phyloP scores from a whole-genome alignment of 1,139 yeast species.

The Yamadazyma mexicana region DNA sequence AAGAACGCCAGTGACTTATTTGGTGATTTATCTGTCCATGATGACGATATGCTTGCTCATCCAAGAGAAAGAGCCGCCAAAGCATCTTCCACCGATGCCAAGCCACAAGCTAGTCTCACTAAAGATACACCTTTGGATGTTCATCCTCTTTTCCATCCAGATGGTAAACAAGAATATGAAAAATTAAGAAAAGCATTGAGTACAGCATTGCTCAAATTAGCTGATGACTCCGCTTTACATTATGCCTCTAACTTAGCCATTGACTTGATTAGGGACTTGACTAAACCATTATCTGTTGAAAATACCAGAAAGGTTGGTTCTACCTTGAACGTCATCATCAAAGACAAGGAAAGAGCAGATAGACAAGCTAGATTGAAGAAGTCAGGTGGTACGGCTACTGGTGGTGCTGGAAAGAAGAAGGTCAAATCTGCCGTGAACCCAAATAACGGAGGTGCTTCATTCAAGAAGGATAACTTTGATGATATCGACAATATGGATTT shows the following conservation, averaged over 20 bases:
- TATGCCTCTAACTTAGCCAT: slow-evolving; percentile 78
- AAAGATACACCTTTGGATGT: slow-evolving; percentile 69
- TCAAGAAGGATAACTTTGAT: slow-evolving; percentile 74
- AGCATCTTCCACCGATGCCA: slow-evolving; percentile 39
- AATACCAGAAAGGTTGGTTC: slow-evolving; percentile 83
- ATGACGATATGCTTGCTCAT: slow-evolving; percentile 44
- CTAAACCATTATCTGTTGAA: slow-evolving; percentile 79
- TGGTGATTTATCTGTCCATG: slow-evolving; percentile 76
- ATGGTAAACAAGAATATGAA: slow-evolving; percentile 79
- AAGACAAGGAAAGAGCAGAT: slow-evolving; percentile 87
- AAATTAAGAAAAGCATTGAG: slow-evolving; percentile 77
- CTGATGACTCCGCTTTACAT: slow-evolving; percentile 61
- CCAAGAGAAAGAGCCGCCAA: slow-evolving; percentile 66
- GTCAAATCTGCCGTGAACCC: slow-evolving; percentile 75
- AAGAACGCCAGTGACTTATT: slow-evolving; percentile 91
- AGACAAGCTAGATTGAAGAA: slow-evolving; percentile 79
- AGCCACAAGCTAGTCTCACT: slow-evolving; percentile 34
- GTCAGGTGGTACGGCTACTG: slow-evolving; percentile 83
- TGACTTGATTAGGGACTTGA: slow-evolving; percentile 81
- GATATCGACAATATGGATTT: slow-evolving; percentile 49
- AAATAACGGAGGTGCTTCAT: slow-evolving; percentile 66
- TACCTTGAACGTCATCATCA: slow-evolving; percentile 76
- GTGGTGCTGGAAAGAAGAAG: slow-evolving; percentile 95
- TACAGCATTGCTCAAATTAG: slow-evolving; percentile 63
- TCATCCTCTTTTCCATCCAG: slow-evolving; percentile 80